Percentiles rank a stretch among this genome's conserved stretches.
Evolutionary conservation across 805 yeast genomes (phyloP).

Genomic region (Candida sphagnicola): DNA sequence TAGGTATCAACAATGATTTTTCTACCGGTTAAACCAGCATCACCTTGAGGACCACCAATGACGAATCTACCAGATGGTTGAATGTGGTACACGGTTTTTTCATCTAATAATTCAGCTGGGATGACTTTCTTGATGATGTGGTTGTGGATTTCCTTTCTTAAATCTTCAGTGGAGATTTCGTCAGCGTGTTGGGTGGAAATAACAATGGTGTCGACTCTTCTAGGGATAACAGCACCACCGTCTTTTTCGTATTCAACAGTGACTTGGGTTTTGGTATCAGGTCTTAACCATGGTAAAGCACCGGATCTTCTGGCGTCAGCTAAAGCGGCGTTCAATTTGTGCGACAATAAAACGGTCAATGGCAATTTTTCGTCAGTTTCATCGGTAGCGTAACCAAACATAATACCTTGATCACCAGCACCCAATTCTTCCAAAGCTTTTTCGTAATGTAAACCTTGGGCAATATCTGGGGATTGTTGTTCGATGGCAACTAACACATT

Average conservation of each 20-base stretch:
- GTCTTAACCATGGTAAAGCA: slow-evolving; percentile 93
- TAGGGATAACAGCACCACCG: slow-evolving; percentile 91
- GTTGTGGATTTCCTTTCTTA: slow-evolving; percentile 72
- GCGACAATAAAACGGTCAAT: slow-evolving; percentile 89
- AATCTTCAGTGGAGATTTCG: slow-evolving; percentile 86
- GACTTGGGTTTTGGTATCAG: slow-evolving; percentile 99
- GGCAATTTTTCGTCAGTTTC: slow-evolving; percentile 98
- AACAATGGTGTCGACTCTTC: slow-evolving; percentile 96
- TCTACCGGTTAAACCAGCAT: slow-evolving; percentile 99
- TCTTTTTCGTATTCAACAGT: slow-evolving; percentile 94
- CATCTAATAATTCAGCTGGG: slow-evolving; percentile 87
- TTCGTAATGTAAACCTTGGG: slow-evolving; percentile 98
- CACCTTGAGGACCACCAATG: slow-evolving; percentile 99
- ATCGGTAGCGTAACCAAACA: slow-evolving; percentile 99
- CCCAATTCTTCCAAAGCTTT: slow-evolving; percentile 94
- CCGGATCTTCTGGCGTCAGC: slow-evolving; percentile 98
- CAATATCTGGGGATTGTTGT: slow-evolving; percentile 98
- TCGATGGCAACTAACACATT: slow-evolving; percentile 98
- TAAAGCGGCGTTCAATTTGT: slow-evolving; percentile 93
- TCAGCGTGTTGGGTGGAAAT: slow-evolving; percentile 98
- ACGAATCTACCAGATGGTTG: slow-evolving; percentile 99
- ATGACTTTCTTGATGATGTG: slow-evolving; percentile 90
- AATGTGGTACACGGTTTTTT: slow-evolving; percentile 93
- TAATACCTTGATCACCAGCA: slow-evolving; percentile 99
- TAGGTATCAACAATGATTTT: slow-evolving; percentile 99